Percentiles rank a stretch among this genome's conserved stretches.
These are phyloP conservation scores for Angomonas deanei DNA, from an alignment of 208 protist genomes.

Conservation along the genomic window DNA sequence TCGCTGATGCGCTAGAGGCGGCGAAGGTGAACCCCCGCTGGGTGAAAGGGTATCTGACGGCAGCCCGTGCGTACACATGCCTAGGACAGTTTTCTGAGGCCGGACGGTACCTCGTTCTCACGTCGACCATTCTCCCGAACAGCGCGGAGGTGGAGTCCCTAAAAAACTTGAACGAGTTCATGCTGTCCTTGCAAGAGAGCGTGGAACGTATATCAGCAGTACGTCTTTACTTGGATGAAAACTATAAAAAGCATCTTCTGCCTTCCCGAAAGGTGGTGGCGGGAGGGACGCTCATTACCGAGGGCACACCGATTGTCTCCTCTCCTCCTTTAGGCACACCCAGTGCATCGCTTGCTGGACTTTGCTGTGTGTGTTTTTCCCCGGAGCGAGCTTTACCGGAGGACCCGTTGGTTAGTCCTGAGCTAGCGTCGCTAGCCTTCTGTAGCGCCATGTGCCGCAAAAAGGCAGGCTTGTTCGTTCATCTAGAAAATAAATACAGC, in stretches of 20 bases:
- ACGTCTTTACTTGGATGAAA: slow-evolving; percentile 36
- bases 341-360: slow-evolving; percentile 10
- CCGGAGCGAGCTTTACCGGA: slow-evolving; percentile 1
- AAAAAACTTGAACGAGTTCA: slow-evolving; percentile 48
- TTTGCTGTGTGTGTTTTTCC: slow-evolving; percentile 57
- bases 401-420: background rate
- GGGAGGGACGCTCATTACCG: slow-evolving; percentile 23
- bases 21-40: slow-evolving; percentile 46
- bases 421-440: background rate
- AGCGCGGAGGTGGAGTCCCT: slow-evolving; percentile 53
- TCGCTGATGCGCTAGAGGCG: slow-evolving; percentile 41
- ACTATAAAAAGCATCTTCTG: slow-evolving; percentile 49
- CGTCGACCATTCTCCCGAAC: slow-evolving; percentile 41
- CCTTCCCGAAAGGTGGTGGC: slow-evolving; percentile 6
- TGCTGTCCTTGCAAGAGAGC: slow-evolving; percentile 34
- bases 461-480: slow-evolving; percentile 27
- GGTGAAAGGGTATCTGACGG: slow-evolving; percentile 55
- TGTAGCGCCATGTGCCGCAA: slow-evolving; percentile 2
- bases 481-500: slow-evolving; percentile 35
- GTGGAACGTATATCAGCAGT: slow-evolving; percentile 21
- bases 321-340: slow-evolving; percentile 30
- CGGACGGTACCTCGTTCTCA: slow-evolving; percentile 15
- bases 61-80: slow-evolving; percentile 52
- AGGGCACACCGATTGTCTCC: slow-evolving; percentile 37
- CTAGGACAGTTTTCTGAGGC: slow-evolving; percentile 49